Evolutionary conservation across 2,329 filamentous ascomycete genomes (phyloP).

Genomic region (Tetracladium maxilliforme): DNA sequence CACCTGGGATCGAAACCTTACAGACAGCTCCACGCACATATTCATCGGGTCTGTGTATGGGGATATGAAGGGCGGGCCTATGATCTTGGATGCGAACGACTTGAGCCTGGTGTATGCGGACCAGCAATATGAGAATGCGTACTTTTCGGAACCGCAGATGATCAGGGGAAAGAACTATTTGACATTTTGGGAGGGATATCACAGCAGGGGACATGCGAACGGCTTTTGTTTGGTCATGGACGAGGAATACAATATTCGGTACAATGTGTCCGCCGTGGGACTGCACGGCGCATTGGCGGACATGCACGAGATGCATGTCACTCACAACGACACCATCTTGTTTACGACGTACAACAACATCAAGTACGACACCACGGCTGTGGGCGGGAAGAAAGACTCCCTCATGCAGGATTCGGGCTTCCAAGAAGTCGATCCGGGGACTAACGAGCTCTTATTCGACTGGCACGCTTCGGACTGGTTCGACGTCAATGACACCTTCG

Average conservation of each 20-base stretch:
- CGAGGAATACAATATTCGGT: conserved; percentile 15
- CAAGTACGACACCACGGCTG: too few species aligned
- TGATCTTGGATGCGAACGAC: too few species aligned
- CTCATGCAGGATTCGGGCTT: conserved; percentile 11
- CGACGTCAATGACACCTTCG: too few species aligned
- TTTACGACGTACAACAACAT: conserved; percentile 25
- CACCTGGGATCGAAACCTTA: too few species aligned
- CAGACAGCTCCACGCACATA: too few species aligned
- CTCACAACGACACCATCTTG: conserved; percentile 22
- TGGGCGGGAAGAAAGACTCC: conserved; percentile 11
- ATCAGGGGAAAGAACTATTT: conserved; percentile 25
- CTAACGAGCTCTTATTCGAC: conserved; percentile 30
- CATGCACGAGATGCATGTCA: conserved; percentile 27
- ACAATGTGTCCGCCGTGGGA: conserved; percentile 20
- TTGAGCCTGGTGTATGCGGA: too few species aligned
- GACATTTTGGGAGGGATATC: conserved; percentile 32
- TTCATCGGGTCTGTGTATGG: too few species aligned
- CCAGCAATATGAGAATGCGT: too few species aligned
- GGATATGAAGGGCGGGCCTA: too few species aligned
- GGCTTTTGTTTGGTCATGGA: conserved; percentile 30
- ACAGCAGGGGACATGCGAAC: conserved; percentile 27
- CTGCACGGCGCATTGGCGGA: conserved; percentile 22
- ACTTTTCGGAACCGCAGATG: too few species aligned
- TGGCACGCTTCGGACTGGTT: conserved; percentile 29
- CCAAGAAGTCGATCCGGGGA: conserved; percentile 35